Evolutionary conservation across 2,329 filamentous ascomycete species (phyloP).

Genomic region (Verticillium tricorpus): DNA sequence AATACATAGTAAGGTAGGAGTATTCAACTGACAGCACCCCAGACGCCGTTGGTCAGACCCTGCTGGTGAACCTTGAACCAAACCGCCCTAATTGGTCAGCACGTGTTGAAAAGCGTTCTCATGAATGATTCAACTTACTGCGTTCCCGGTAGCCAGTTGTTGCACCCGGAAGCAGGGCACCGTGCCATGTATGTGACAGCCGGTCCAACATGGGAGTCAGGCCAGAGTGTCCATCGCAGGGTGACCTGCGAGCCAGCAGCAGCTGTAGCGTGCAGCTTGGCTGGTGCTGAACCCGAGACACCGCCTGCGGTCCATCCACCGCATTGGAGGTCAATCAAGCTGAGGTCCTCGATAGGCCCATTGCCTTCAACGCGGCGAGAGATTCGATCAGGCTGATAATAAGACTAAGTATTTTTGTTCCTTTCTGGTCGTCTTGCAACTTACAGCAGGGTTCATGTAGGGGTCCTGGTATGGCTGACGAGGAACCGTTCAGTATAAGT

Average conservation of each 20-base stretch:
- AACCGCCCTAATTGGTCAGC: slow-evolving; percentile 31
- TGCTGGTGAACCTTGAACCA: slow-evolving; percentile 52
- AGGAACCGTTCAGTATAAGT: neutral
- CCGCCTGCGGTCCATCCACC: slow-evolving; percentile 48
- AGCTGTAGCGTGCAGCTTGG: slow-evolving; percentile 47
- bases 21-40: slow-evolving; percentile 33
- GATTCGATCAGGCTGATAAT: slow-evolving; percentile 25
- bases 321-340: slow-evolving; percentile 51
- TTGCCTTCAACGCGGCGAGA: slow-evolving; percentile 55
- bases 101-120: neutral
- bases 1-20: neutral
- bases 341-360: slow-evolving; percentile 51
- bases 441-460: slow-evolving; percentile 10
- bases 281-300: slow-evolving; percentile 42
- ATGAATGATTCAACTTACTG: slow-evolving; percentile 22
- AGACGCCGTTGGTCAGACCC: slow-evolving; percentile 42
- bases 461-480: slow-evolving; percentile 18
- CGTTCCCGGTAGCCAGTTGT: slow-evolving; percentile 39
- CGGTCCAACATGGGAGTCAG: slow-evolving; percentile 47
- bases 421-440: neutral
- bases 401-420: neutral
- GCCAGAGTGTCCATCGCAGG: slow-evolving; percentile 51
- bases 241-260: slow-evolving; percentile 49
- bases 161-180: slow-evolving; percentile 48
- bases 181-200: slow-evolving; percentile 56